phyloP scores from a whole-genome alignment of 31 red algal species.

The Odonthalia washingtoniensis region DNA sequence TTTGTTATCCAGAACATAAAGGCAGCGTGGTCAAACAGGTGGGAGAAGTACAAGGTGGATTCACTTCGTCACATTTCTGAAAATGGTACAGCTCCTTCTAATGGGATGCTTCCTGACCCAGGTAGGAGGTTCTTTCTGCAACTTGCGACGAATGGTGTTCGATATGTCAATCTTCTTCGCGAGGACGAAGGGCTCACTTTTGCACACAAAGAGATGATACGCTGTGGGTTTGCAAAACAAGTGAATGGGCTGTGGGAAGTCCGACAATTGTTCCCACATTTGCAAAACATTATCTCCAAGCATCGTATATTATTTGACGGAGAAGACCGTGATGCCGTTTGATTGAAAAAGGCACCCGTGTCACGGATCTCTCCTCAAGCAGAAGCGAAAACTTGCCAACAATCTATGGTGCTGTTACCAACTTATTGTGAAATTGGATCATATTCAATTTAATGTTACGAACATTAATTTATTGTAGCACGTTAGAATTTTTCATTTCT shows the following conservation, averaged over 20 bases:
- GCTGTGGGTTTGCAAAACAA: slow-evolving; percentile 25
- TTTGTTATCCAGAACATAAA: slow-evolving; percentile 59
- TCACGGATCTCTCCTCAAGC: not conserved
- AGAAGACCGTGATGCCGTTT: not conserved
- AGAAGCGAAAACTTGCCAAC: not conserved
- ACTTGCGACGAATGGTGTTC: slow-evolving; percentile 27
- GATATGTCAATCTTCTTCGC: not conserved
- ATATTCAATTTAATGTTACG: not conserved
- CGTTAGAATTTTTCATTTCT: not conserved
- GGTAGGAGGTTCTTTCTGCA: slow-evolving; percentile 29
- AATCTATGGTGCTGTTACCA: not conserved
- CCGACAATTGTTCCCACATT: slow-evolving; percentile 29
- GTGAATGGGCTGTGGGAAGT: slow-evolving; percentile 42
- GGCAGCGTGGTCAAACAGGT: not conserved
- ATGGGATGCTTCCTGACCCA: slow-evolving; percentile 21
- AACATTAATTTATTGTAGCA: not conserved
- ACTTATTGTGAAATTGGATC: not conserved
- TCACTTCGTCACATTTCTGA: not conserved
- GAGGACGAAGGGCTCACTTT: slow-evolving; percentile 22
- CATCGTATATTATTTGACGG: not conserved
- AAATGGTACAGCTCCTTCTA: not conserved
- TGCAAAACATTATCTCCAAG: slow-evolving; percentile 37
- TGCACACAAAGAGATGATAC: slow-evolving; percentile 42
- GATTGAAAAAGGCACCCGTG: not conserved
- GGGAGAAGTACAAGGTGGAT: slow-evolving; percentile 41